These are phyloP conservation scores for Talaromyces marneffei DNA, from an alignment of 2,329 filamentous ascomycete species.

Conservation along the genomic window DNA sequence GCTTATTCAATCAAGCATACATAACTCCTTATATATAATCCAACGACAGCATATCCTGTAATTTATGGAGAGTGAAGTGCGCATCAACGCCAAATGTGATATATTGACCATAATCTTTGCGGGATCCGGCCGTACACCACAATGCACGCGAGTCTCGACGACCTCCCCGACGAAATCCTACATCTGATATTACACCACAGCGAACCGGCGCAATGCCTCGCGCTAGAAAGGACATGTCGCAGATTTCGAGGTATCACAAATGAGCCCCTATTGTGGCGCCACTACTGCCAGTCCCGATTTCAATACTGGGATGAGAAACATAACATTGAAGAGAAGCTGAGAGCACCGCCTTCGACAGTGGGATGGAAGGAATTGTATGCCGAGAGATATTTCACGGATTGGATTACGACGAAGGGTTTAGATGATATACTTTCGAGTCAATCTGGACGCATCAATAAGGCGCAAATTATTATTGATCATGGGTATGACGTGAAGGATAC, in stretches of 20 bases:
- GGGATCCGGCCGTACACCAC: slow-evolving; percentile 1
- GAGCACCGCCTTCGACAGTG: slow-evolving; percentile 49
- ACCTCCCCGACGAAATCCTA: slow-evolving; percentile 77
- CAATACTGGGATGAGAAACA: slow-evolving; percentile 68
- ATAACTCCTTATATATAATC: background rate
- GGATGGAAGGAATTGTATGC: slow-evolving; percentile 71
- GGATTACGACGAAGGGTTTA: slow-evolving; percentile 50
- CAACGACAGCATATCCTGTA: background rate
- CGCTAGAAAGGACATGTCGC: slow-evolving; percentile 55
- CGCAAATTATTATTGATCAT: slow-evolving; percentile 63
- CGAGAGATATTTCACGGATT: slow-evolving; percentile 50
- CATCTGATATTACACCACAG: slow-evolving; percentile 67
- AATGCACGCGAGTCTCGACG: slow-evolving; percentile 4
- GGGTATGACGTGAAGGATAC: slow-evolving; percentile 89
- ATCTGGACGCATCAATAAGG: slow-evolving; percentile 61
- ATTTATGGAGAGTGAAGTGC: background rate
- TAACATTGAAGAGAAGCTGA: slow-evolving; percentile 53
- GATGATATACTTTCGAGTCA: slow-evolving; percentile 66
- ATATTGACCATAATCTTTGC: background rate
- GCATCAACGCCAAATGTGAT: background rate
- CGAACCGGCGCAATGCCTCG: slow-evolving; percentile 45
- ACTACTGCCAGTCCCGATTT: slow-evolving; percentile 65
- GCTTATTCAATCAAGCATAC: background rate
- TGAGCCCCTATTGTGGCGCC: slow-evolving; percentile 72
- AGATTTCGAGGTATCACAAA: slow-evolving; percentile 61